Evolutionary conservation across 2,329 filamentous ascomycete species (phyloP).

Genomic region (Emergomyces orientalis): DNA sequence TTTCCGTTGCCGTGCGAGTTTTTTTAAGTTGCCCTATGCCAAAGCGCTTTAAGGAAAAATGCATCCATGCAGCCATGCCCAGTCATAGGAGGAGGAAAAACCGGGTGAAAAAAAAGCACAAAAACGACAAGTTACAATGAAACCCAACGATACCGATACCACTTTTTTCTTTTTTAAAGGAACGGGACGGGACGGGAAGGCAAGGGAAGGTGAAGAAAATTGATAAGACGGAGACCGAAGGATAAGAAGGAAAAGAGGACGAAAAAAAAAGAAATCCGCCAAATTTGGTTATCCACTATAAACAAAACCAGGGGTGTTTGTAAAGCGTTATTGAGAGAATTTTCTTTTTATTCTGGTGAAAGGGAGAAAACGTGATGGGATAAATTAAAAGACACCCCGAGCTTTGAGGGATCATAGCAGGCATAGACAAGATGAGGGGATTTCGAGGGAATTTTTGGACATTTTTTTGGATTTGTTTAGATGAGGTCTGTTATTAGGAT

Average conservation of each 20-base stretch:
- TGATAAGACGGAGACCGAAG: not conserved
- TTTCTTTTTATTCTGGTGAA: not conserved
- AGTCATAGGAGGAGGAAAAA: not conserved
- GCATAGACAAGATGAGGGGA: slow-evolving; percentile 15
- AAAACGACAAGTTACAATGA: not conserved
- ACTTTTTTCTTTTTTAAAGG: not conserved
- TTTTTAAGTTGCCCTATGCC: slow-evolving; percentile 2
- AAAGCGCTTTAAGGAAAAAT: slow-evolving; percentile 2
- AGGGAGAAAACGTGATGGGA: not conserved
- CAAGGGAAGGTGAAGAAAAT: not conserved
- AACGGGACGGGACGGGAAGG: not conserved
- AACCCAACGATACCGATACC: not conserved
- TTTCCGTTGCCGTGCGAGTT: not conserved
- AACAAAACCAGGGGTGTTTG: slow-evolving; percentile 5
- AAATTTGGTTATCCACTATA: slow-evolving; percentile 14
- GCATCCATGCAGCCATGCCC: not conserved
- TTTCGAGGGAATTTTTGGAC: slow-evolving; percentile 19
- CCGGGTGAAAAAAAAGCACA: not conserved
- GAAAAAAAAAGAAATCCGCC: slow-evolving; percentile 12
- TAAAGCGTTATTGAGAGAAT: not conserved
- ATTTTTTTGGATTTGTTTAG: slow-evolving; percentile 25
- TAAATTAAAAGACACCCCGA: slow-evolving; percentile 6
- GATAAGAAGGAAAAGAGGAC: not conserved
- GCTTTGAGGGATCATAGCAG: not conserved
- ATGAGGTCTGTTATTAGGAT: slow-evolving; percentile 30